Base-by-base conservation (phyloP, 768 basidiomycete species). In the Boletus pseudopeckii region DNA sequence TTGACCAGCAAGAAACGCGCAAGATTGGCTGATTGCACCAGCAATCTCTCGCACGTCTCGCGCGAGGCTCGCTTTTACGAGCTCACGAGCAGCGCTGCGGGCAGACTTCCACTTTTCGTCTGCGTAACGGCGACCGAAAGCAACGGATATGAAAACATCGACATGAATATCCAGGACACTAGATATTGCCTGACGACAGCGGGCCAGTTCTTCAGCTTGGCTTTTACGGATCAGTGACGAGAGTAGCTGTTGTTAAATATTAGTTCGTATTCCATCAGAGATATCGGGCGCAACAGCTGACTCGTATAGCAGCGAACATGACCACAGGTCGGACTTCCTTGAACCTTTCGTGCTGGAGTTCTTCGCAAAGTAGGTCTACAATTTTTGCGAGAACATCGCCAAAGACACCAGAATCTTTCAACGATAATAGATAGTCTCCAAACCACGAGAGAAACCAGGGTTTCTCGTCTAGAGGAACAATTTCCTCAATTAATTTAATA, bases 261-360 rank as follows among this genome's bases (percentile, higher is more conserved):
- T n/a, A 59, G 58, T 46, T 44, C 32, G 5, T 18, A 59, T 38
- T 18, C 17, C 36, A 50, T 45, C 20, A 49, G 24, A 28, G 14
- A 56, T 24, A 36, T 51, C 17, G 26, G 40, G 43, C 36, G 8
- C 55, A 50, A 38, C 38, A 22, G 74, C 87, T 72, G 64, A 92
- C 94, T 59, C 78, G 76, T 42, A 83, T 71, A 4, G 86, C 85
- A 30, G 79, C 73, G 26, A 75, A 65, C 71, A 92, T 81, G 17
- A 84, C 79, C 22, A 72, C 70, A 1, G 89, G 83, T 15, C 86
- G 79, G 20, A 80, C 71, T 24, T 75, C 72, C 45, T 75, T 69
- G 64, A 90, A 88, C 4, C 88, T 79, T 52, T 85, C 81, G 58
- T 92, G 90, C 64, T 94, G 92, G 18, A 90, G 70, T 58, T 90